Conservation (phyloP, 1,284 basidiomycete species). For the Sporisorium reilianum region DNA sequence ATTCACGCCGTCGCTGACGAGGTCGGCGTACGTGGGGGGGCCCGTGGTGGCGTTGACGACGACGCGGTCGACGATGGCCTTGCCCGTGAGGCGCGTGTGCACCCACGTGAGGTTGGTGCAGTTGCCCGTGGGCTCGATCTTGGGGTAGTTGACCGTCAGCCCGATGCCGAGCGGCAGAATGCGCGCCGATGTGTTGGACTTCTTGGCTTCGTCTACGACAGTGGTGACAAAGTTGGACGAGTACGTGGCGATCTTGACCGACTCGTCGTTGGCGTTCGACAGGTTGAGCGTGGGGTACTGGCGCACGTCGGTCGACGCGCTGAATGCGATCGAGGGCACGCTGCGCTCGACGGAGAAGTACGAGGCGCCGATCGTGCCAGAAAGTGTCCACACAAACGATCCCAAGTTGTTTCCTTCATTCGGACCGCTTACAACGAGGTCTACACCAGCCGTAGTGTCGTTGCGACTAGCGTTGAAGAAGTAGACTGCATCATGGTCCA, state of each 20-base stretch:
- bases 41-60: slow-evolving; percentile 51
- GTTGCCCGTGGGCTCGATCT: slow-evolving; percentile 34
- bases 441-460: slow-evolving; percentile 27
- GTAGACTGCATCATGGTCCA: slow-evolving; percentile 47
- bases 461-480: slow-evolving; percentile 44
- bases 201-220: slow-evolving; percentile 39
- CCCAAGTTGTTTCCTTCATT: slow-evolving; percentile 58
- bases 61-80: slow-evolving; percentile 55
- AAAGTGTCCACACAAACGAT: slow-evolving; percentile 58
- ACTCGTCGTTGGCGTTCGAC: slow-evolving; percentile 51
- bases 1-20: slow-evolving; percentile 53
- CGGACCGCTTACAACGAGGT: slow-evolving; percentile 50
- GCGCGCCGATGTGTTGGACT: slow-evolving; percentile 20
- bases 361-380: slow-evolving; percentile 60
- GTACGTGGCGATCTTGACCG: slow-evolving; percentile 48
- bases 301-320: slow-evolving; percentile 45
- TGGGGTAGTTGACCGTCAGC: slow-evolving; percentile 59
- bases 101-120: slow-evolving; percentile 35
- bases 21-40: slow-evolving; percentile 53
- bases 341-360: slow-evolving; percentile 53
- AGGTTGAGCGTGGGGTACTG: slow-evolving; percentile 50
- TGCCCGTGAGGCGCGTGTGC: slow-evolving; percentile 56
- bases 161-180: slow-evolving; percentile 58
- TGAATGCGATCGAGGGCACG: slow-evolving; percentile 59
- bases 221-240: slow-evolving; percentile 60